A percentile compares a stretch with the other conserved stretches of the same genome.
phyloP scores from a whole-genome alignment of 169 alveolate genomes.

The Eimeria praecox region DNA sequence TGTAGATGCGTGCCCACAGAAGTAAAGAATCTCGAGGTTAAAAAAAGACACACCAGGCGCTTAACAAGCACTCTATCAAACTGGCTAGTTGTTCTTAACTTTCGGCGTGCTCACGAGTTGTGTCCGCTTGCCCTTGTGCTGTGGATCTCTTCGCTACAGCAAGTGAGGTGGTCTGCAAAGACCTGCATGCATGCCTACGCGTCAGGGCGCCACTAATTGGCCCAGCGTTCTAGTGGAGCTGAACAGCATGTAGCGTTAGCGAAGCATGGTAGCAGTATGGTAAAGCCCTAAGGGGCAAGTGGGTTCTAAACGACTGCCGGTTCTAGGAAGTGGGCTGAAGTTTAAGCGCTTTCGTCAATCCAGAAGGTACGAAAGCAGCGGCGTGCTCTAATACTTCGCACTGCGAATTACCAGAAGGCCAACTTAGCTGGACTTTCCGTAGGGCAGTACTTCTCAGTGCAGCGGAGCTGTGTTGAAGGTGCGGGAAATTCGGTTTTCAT shows the following conservation, averaged over 20 bases:
- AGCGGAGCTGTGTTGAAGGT: not conserved
- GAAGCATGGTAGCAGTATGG: not conserved
- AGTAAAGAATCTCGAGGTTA: not conserved
- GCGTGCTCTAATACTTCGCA: not conserved
- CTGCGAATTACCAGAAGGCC: not conserved
- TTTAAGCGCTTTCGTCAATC: not conserved
- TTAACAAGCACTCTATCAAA: not conserved
- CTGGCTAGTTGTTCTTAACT: not conserved
- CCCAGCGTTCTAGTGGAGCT: not conserved
- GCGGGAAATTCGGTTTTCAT: not conserved
- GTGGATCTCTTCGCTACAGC: not conserved
- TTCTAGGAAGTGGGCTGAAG: not conserved
- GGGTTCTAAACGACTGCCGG: not conserved
- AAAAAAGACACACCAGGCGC: not conserved
- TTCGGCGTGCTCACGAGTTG: too few species aligned
- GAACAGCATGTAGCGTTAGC: not conserved
- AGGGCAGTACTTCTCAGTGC: not conserved
- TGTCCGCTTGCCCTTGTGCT: not conserved
- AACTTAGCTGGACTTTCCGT: not conserved
- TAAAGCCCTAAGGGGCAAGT: not conserved
- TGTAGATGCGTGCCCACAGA: not conserved
- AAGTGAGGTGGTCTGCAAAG: not conserved
- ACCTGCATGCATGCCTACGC: not conserved
- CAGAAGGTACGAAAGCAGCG: constrained; percentile 5
- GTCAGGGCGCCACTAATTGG: not conserved